phyloP scores from a whole-genome alignment of 768 basidiomycete species.

The Phanerochaete sordida region DNA sequence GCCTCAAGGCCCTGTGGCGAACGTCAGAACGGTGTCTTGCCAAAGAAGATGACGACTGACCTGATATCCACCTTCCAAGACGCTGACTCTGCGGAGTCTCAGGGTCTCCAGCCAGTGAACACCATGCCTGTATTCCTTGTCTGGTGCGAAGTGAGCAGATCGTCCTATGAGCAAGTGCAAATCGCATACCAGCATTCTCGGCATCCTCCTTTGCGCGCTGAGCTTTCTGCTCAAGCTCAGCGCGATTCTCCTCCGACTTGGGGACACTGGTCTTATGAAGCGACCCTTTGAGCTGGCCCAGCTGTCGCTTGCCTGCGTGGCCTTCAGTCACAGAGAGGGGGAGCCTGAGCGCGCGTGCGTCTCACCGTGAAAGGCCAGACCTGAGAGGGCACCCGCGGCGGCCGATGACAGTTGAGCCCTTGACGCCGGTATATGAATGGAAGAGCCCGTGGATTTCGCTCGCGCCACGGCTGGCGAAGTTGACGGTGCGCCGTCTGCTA shows the following conservation, averaged over 20 bases:
- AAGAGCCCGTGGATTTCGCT: conserved; percentile 32
- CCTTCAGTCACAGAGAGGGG: background rate
- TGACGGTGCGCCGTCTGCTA: conserved; percentile 35
- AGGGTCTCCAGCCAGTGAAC: conserved; percentile 94
- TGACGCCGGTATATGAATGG: conserved; percentile 38
- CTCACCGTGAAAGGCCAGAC: conserved; percentile 80
- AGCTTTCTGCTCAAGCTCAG: conserved; percentile 65
- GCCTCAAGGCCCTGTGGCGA: conserved; percentile 66
- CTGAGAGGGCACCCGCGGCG: conserved; percentile 77
- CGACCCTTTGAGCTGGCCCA: conserved; percentile 83
- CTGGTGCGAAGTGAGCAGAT: conserved; percentile 34
- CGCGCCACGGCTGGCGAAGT: conserved; percentile 26
- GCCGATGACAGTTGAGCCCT: conserved; percentile 78
- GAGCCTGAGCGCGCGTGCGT: background rate
- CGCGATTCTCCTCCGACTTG: conserved; percentile 60
- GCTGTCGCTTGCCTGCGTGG: conserved; percentile 69
- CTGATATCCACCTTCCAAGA: conserved; percentile 76
- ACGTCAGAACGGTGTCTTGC: background rate
- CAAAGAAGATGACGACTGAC: conserved; percentile 34
- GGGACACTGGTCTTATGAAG: conserved; percentile 71
- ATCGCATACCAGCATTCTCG: conserved; percentile 76
- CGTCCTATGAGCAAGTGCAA: background rate
- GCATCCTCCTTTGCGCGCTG: conserved; percentile 86
- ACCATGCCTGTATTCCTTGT: conserved; percentile 87
- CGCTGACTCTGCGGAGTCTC: conserved; percentile 76